Evolutionary conservation across 371 early-diverging fungal species (phyloP).

Genomic region (Mycotypha africana): DNA sequence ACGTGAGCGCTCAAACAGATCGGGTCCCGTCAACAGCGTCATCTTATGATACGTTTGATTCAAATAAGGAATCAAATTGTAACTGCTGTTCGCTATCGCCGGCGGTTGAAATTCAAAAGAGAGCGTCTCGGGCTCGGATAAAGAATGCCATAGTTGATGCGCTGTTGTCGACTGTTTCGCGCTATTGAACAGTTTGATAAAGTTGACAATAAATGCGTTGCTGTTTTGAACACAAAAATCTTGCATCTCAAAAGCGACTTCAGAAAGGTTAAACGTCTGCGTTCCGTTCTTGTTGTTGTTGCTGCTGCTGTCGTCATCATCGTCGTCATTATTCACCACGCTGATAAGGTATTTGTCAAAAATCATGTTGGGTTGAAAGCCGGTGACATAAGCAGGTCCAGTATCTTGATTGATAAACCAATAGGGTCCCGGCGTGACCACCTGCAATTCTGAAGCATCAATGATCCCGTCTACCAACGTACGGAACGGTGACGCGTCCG

Average conservation of each 20-base stretch:
- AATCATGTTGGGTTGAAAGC: conserved; percentile 44
- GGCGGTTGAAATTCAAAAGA: conserved; percentile 27
- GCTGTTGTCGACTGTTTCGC: conserved; percentile 29
- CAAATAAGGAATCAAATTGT: conserved; percentile 24
- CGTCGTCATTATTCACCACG: conserved; percentile 15
- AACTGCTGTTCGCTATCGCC: conserved; percentile 24
- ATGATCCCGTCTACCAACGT: conserved; percentile 30
- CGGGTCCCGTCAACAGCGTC: conserved; percentile 29
- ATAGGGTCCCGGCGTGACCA: conserved; percentile 32
- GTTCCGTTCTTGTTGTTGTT: conserved; percentile 14
- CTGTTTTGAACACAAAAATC: conserved; percentile 36
- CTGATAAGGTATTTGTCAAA: conserved; percentile 36
- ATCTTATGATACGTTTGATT: conserved; percentile 29
- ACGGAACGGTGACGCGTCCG: conserved; percentile 31
- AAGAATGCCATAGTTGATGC: conserved; percentile 25
- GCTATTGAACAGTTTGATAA: conserved; percentile 27
- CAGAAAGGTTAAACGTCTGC: conserved; percentile 8
- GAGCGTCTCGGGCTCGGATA: conserved; percentile 26
- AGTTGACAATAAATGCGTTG: conserved; percentile 39
- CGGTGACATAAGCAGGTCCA: conserved; percentile 37
- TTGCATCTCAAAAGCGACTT: conserved; percentile 34
- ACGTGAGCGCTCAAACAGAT: conserved; percentile 11
- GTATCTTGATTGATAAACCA: conserved; percentile 31
- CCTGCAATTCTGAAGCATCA: conserved; percentile 24
- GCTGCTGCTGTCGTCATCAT: too few relatives aligned